Evolutionary conservation across 441 rosid genomes (phyloP).

Genomic region (Erysimum cheiri): DNA sequence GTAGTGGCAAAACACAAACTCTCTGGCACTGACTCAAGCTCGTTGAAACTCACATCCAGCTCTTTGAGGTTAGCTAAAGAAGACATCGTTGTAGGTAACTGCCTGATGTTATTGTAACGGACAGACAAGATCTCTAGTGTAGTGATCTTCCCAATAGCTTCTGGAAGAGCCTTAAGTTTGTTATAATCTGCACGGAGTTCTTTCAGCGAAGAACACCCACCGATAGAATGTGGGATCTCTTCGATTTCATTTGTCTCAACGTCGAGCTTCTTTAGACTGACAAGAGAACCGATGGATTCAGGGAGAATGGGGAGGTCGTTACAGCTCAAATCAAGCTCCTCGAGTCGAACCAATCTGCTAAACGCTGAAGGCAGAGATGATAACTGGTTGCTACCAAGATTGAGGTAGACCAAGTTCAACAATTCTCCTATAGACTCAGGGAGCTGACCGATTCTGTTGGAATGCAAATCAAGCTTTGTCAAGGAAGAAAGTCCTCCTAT

Average conservation of each 20-base stretch:
- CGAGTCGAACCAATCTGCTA: conserved; percentile 68
- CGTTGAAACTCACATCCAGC: conserved; percentile 94
- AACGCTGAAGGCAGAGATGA: conserved; percentile 72
- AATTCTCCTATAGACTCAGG: conserved; percentile 89
- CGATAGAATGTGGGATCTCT: conserved; percentile 83
- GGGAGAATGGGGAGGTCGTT: conserved; percentile 67
- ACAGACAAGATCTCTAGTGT: conserved; percentile 74
- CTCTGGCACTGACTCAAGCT: conserved; percentile 96
- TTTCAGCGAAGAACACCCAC: conserved; percentile 68
- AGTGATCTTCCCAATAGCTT: conserved; percentile 91
- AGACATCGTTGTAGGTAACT: conserved; percentile 95
- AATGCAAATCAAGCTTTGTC: conserved; percentile 78
- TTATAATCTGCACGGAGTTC: conserved; percentile 90
- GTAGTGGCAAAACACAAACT: conserved; percentile 87
- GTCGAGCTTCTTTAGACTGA: conserved; percentile 66
- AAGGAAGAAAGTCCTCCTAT: conserved; percentile 85
- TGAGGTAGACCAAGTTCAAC: conserved; percentile 63
- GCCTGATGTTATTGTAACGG: conserved; percentile 89
- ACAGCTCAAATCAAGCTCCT: conserved; percentile 87
- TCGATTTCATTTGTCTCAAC: conserved; percentile 88
- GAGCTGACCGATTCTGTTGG: conserved; percentile 77
- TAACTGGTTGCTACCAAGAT: conserved; percentile 81
- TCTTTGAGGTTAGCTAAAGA: conserved; percentile 77
- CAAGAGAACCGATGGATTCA: conserved; percentile 78
- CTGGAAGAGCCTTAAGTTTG: conserved; percentile 95